phyloP scores from a whole-genome alignment of 768 basidiomycete species.

The Trametes cinnabarina region DNA sequence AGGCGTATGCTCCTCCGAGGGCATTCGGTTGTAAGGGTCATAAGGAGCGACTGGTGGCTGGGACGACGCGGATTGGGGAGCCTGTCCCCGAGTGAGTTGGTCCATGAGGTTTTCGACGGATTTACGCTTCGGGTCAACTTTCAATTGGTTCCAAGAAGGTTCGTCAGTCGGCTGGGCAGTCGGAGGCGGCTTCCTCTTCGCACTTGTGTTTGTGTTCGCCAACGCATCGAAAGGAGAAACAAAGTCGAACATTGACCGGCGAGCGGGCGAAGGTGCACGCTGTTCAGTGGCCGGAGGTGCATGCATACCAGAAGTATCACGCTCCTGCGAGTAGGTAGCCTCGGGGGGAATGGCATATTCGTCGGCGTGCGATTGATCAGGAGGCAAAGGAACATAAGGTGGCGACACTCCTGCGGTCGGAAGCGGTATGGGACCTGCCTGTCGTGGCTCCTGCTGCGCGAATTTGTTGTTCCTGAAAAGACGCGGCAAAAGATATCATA shows the following conservation, averaged over 20 bases:
- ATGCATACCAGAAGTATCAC: constrained; percentile 14
- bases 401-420: constrained; percentile 24
- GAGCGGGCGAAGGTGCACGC: constrained; percentile 62
- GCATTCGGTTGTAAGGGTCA: constrained; percentile 27
- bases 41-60: constrained; percentile 28
- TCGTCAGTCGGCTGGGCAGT: constrained; percentile 44
- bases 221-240: constrained; percentile 83
- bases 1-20: constrained; percentile 30
- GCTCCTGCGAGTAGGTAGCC: constrained; percentile 26
- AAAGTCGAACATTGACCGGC: constrained; percentile 84
- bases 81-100: constrained; percentile 55
- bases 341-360: constrained; percentile 21
- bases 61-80: constrained; percentile 29
- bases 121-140: constrained; percentile 65
- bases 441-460: constrained; percentile 10
- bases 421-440: constrained; percentile 9
- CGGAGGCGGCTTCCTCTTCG: constrained; percentile 73
- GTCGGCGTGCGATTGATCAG: constrained; percentile 21
- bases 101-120: constrained; percentile 83
- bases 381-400: constrained; percentile 20
- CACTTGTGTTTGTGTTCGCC: constrained; percentile 40
- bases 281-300: constrained; percentile 26
- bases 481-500: background rate
- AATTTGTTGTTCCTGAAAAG: constrained; percentile 16
- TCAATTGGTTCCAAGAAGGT: constrained; percentile 48